Conservation (phyloP, 1,284 basidiomycete genomes). For the Tilletia setariae region DNA sequence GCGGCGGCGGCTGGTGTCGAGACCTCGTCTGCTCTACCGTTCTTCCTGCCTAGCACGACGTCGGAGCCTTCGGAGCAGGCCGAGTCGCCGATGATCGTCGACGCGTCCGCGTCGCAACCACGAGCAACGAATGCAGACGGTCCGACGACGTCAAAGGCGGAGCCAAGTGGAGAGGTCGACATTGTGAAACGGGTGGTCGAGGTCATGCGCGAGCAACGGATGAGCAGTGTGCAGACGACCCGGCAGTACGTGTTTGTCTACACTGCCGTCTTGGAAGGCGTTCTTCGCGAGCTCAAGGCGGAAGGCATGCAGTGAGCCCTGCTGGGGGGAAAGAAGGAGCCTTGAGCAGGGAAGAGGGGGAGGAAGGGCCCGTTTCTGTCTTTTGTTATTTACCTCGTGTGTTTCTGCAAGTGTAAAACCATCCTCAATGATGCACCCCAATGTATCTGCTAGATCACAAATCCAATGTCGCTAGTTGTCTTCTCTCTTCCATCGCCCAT, state of each 20-base stretch:
- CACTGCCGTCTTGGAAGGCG: slow-evolving; percentile 38
- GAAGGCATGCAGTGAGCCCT: neutral
- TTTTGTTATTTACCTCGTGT: no score
- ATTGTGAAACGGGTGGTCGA: slow-evolving; percentile 30
- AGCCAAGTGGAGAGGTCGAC: slow-evolving; percentile 19
- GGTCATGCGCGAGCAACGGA: slow-evolving; percentile 47
- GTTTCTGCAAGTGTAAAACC: no score
- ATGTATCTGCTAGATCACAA: no score
- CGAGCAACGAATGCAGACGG: neutral
- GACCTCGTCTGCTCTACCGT: neutral
- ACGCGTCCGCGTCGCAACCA: neutral
- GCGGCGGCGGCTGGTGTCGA: neutral
- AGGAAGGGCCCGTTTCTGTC: no score
- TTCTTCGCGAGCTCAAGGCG: slow-evolving; percentile 30
- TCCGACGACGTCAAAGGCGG: neutral
- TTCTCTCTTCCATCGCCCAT: no score
- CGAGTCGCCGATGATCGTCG: no score
- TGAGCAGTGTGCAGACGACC: slow-evolving; percentile 49
- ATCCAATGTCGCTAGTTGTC: no score
- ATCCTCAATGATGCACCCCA: no score
- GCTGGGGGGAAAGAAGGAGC: no score
- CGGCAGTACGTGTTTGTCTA: slow-evolving; percentile 52
- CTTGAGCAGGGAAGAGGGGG: no score
- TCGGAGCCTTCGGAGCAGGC: no score
- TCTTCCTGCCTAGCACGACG: no score